Conservation (phyloP, 495 filamentous ascomycete species). For the Penicillium pulvis region DNA sequence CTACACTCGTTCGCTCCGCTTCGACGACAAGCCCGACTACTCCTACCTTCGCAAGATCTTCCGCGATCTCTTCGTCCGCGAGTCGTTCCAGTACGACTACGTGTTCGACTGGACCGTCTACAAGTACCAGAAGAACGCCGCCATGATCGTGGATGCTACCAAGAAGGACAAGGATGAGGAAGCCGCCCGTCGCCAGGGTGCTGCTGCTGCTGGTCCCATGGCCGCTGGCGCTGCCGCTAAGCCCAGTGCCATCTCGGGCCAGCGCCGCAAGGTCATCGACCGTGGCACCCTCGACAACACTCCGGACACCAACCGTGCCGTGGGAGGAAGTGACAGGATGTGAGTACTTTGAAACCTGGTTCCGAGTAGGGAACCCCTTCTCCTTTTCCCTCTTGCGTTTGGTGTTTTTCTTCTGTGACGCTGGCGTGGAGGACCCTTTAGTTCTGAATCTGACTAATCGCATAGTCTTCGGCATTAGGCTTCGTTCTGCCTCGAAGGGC, state of each 20-base stretch:
- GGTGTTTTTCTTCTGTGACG: conserved; percentile 73
- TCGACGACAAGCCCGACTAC: conserved; percentile 99
- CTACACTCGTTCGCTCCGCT: conserved; percentile 97
- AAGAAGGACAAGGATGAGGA: conserved; percentile 77
- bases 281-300: conserved; percentile 73
- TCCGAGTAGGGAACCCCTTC: conserved; percentile 87
- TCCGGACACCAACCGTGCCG: conserved; percentile 82
- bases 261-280: conserved; percentile 83
- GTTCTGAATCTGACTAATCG: conserved; percentile 79
- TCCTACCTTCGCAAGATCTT: conserved; percentile 99
- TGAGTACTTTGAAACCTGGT: conserved; percentile 84
- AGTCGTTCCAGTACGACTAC: conserved; percentile 99
- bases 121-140: conserved; percentile 99
- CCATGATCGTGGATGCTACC: conserved; percentile 79
- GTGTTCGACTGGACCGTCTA: conserved; percentile 99
- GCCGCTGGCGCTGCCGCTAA: conserved; percentile 64
- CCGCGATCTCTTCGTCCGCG: conserved; percentile 98
- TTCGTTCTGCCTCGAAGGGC: conserved; percentile 89
- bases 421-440: conserved; percentile 72
- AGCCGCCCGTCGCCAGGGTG: conserved; percentile 62
- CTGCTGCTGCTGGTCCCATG: conserved; percentile 62
- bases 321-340: conserved; percentile 97
- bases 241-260: conserved; percentile 70
- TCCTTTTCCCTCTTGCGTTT: conserved; percentile 66
- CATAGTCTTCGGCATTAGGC: conserved; percentile 91